Conservation (phyloP, 1,284 basidiomycete genomes). For the Rhodotorula sp. region DNA sequence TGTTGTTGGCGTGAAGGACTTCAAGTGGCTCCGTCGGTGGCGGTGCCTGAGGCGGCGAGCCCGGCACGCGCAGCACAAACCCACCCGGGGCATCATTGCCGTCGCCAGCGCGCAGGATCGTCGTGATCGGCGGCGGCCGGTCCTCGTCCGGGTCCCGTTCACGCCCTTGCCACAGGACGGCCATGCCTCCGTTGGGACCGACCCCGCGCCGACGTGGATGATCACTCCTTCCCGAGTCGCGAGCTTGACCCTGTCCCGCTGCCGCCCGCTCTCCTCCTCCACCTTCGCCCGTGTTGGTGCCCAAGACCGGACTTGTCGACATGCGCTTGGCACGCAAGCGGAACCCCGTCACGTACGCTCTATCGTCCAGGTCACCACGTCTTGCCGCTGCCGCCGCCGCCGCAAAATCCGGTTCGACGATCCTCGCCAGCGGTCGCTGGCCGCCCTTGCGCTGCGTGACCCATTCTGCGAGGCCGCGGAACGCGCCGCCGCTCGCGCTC, state of each 20-base stretch:
- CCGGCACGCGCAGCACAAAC: constrained; percentile 16
- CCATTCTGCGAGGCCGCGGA: constrained; percentile 28
- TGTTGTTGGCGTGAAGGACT: background rate
- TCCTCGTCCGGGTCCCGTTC: constrained; percentile 25
- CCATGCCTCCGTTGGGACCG: constrained; percentile 29
- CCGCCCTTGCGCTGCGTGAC: background rate
- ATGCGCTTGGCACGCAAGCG: constrained; percentile 15
- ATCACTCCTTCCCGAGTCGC: background rate
- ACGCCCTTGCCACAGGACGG: constrained; percentile 33
- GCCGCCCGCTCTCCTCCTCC: background rate
- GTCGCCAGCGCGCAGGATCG: constrained; percentile 29
- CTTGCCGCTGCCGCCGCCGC: background rate
- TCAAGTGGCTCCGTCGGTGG: background rate
- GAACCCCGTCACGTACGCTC: constrained; percentile 26
- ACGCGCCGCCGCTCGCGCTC: constrained; percentile 12
- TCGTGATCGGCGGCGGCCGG: constrained; percentile 15
- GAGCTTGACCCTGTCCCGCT: background rate
- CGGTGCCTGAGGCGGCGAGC: background rate
- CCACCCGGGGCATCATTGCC: constrained; percentile 8
- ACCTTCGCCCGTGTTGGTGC: no score
- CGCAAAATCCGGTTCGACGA: background rate
- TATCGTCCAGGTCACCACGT: background rate
- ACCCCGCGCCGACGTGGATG: constrained; percentile 11
- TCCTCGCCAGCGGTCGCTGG: background rate
- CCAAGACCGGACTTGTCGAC: background rate